A percentile compares a stretch with the other conserved stretches of the same genome.
phyloP scores from a whole-genome alignment of 768 basidiomycete genomes.

The Mycena pura region DNA sequence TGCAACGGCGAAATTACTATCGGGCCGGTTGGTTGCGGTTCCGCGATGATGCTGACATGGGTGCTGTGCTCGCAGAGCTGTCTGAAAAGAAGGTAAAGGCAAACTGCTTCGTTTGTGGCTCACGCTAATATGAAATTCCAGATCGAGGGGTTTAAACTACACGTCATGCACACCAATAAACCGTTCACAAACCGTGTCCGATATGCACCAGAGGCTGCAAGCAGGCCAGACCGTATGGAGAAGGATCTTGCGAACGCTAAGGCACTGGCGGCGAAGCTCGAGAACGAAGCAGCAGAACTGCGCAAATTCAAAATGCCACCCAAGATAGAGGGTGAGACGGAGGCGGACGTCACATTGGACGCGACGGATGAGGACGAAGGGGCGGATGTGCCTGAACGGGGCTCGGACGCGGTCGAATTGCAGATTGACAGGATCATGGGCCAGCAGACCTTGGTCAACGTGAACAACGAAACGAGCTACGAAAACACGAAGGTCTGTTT shows the following conservation, averaged over 20 bases:
- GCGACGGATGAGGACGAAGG: constrained; percentile 56
- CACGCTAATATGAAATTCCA: constrained; percentile 37
- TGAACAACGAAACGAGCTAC: constrained; percentile 68
- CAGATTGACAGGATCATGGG: constrained; percentile 79
- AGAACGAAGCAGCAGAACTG: constrained; percentile 68
- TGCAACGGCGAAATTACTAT: constrained; percentile 92
- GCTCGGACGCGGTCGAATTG: constrained; percentile 82
- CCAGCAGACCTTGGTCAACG: constrained; percentile 65
- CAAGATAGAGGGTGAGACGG: constrained; percentile 32
- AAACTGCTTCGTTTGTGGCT: constrained; percentile 1
- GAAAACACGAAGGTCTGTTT: constrained; percentile 72
- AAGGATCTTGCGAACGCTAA: constrained; percentile 84
- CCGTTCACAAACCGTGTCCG: constrained; percentile 82
- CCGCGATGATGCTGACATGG: constrained; percentile 84
- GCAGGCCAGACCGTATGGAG: constrained; percentile 77
- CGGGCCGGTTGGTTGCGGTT: constrained; percentile 95
- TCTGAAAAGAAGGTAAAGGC: constrained; percentile 81
- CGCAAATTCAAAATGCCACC: constrained; percentile 46
- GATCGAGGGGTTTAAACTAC: constrained; percentile 96
- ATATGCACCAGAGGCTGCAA: constrained; percentile 82
- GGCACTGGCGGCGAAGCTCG: constrained; percentile 73
- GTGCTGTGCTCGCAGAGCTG: constrained; percentile 69
- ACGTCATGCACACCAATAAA: constrained; percentile 81
- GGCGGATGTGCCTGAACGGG: constrained; percentile 64
- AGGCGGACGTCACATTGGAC: constrained; percentile 32